Conservation (phyloP, 2,329 filamentous ascomycete genomes). For the Calonectria multiphialidica region DNA sequence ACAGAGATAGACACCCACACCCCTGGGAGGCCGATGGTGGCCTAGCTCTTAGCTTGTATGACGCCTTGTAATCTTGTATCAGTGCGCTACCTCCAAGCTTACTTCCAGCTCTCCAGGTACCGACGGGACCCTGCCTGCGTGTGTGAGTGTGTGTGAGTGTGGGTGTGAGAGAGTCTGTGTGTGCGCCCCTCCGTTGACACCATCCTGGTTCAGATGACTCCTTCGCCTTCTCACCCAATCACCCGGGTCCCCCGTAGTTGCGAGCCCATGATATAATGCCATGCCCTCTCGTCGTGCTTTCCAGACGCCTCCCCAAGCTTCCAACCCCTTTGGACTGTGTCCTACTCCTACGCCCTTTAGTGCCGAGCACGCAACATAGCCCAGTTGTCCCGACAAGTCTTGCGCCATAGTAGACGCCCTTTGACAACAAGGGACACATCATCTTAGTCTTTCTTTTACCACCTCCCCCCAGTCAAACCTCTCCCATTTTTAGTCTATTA, state of each 20-base stretch:
- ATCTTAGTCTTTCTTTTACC: not conserved
- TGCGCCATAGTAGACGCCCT: conserved; percentile 40
- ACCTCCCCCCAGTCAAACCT: too few relatives aligned
- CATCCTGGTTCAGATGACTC: conserved; percentile 43
- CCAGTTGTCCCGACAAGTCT: conserved; percentile 12
- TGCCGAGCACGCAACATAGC: conserved; percentile 40
- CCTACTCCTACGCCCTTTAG: conserved; percentile 31
- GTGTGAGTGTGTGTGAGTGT: not conserved
- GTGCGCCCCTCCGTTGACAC: conserved; percentile 25
- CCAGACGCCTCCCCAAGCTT: conserved; percentile 38
- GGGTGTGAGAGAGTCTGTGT: too few relatives aligned
- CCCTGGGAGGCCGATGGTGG: conserved; percentile 12
- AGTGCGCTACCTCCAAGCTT: conserved; percentile 10
- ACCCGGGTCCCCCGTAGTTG: conserved; percentile 1
- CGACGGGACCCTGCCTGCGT: not conserved
- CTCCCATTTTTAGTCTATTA: conserved; percentile 10
- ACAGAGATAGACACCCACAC: not conserved
- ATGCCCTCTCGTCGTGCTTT: conserved; percentile 32
- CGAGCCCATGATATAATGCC: conserved; percentile 36
- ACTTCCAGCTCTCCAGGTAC: conserved; percentile 6
- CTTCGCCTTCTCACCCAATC: conserved; percentile 34
- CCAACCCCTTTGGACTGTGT: conserved; percentile 7
- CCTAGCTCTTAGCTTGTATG: conserved; percentile 5
- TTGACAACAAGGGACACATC: conserved; percentile 27
- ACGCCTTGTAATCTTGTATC: conserved; percentile 4